Evolutionary conservation across 129 eudicot species (phyloP).

Genomic region (Tanacetum coccineum): DNA sequence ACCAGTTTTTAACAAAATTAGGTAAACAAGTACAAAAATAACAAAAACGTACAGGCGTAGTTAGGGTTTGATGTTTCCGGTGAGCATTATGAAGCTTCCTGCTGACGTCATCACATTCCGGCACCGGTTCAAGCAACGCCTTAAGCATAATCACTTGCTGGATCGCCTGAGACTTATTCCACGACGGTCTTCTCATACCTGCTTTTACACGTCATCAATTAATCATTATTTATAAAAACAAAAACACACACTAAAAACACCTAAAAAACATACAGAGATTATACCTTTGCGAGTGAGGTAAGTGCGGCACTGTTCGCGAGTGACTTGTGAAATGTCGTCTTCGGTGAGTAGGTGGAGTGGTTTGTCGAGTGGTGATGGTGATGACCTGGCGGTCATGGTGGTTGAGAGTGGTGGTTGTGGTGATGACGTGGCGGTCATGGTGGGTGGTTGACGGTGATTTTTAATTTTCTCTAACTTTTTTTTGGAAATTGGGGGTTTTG

Average conservation of each 20-base stretch:
- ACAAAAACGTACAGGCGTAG: slow-evolving; percentile 38
- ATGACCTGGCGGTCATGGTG: slow-evolving; percentile 26
- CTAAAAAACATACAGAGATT: background rate
- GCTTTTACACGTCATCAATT: background rate
- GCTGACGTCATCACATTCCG: slow-evolving; percentile 38
- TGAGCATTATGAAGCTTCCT: slow-evolving; percentile 42
- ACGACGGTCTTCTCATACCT: slow-evolving; percentile 98
- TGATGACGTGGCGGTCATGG: slow-evolving; percentile 54
- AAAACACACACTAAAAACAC: background rate
- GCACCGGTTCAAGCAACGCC: slow-evolving; percentile 74
- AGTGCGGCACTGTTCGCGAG: slow-evolving; percentile 98
- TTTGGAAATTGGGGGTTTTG: background rate
- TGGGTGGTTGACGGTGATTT: slow-evolving; percentile 15
- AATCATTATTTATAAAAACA: background rate
- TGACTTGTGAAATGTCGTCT: slow-evolving; percentile 93
- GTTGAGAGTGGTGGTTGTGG: slow-evolving; percentile 32
- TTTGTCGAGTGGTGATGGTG: slow-evolving; percentile 56
- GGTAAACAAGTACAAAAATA: background rate
- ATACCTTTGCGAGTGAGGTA: slow-evolving; percentile 83
- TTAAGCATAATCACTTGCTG: slow-evolving; percentile 97
- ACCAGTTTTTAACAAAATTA: too few relatives aligned
- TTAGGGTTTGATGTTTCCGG: slow-evolving; percentile 29
- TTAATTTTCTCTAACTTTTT: too few relatives aligned
- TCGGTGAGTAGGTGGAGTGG: slow-evolving; percentile 90
- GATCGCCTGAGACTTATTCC: slow-evolving; percentile 99